These are phyloP conservation scores for Casuarina equisetifolia DNA, from an alignment of 306 rosid species.

Conservation along the genomic window DNA sequence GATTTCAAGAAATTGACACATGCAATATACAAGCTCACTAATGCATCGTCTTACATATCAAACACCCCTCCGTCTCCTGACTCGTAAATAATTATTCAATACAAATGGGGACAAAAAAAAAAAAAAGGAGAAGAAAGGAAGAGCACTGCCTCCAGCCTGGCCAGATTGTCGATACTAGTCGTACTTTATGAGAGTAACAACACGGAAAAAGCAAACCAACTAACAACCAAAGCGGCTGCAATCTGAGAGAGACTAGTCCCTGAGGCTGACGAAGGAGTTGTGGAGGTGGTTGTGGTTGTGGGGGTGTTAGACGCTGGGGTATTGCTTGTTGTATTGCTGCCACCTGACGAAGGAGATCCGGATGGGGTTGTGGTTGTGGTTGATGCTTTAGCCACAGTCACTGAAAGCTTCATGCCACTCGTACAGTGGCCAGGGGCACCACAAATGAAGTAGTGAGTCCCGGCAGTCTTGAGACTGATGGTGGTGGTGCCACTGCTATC, in stretches of 20 bases:
- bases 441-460: slow-evolving; percentile 80
- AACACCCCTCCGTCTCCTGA: neutral
- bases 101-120: slow-evolving; percentile 1
- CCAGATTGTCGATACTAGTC: slow-evolving; percentile 4
- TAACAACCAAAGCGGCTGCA: slow-evolving; percentile 29
- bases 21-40: neutral
- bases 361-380: slow-evolving; percentile 31
- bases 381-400: slow-evolving; percentile 47
- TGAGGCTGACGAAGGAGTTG: slow-evolving; percentile 34
- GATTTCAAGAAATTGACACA: neutral
- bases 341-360: slow-evolving; percentile 31
- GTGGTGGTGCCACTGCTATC: slow-evolving; percentile 77
- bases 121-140: neutral
- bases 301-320: slow-evolving; percentile 33
- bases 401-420: slow-evolving; percentile 86
- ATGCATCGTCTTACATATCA: slow-evolving; percentile 3
- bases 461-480: slow-evolving; percentile 62
- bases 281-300: slow-evolving; percentile 30
- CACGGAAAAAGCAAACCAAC: slow-evolving; percentile 32
- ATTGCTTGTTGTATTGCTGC: slow-evolving; percentile 12
- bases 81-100: slow-evolving; percentile 3
- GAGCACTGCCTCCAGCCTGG: slow-evolving; percentile 94
- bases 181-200: slow-evolving; percentile 25
- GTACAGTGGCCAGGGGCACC: slow-evolving; percentile 57
- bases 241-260: slow-evolving; percentile 31